Percentiles rank a stretch among this genome's conserved stretches.
Evolutionary conservation across 2,329 filamentous ascomycete species (phyloP).

Genomic region (Calonectria naviculata): DNA sequence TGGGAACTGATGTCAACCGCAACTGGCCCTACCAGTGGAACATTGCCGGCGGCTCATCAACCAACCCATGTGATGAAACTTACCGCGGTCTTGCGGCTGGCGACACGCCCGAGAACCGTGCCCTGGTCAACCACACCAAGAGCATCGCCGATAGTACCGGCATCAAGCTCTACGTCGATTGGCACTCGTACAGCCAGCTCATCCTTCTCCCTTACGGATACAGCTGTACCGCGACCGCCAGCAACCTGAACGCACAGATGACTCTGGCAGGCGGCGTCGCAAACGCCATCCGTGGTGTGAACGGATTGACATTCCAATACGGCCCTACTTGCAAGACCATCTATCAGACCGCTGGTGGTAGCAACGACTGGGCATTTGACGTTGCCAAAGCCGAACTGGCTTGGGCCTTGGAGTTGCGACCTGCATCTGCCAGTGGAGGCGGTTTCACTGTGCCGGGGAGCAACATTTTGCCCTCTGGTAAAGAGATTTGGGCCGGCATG

Average conservation of each 20-base stretch:
- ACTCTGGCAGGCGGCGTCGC: not conserved
- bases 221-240: not conserved
- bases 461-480: not conserved
- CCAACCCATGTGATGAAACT: constrained; percentile 61
- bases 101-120: constrained; percentile 43
- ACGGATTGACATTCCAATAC: not conserved
- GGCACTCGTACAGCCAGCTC: not conserved
- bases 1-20: constrained; percentile 68
- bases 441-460: not conserved
- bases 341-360: not conserved
- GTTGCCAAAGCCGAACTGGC: not conserved
- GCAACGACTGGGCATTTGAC: not conserved
- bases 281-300: not conserved
- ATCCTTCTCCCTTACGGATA: not conserved
- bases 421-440: not conserved
- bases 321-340: not conserved
- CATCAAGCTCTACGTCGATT: not conserved
- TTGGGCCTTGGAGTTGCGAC: not conserved
- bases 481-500: not conserved
- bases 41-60: constrained; percentile 60
- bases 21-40: constrained; percentile 70
- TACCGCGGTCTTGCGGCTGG: constrained; percentile 57
- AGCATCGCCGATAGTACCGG: not conserved
- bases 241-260: not conserved
- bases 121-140: not conserved